Evolutionary conservation across 805 yeast genomes (phyloP), one percentile per base, ranked within the genome.

Genomic region (Vanderwaltozyma verrucispora): DNA sequence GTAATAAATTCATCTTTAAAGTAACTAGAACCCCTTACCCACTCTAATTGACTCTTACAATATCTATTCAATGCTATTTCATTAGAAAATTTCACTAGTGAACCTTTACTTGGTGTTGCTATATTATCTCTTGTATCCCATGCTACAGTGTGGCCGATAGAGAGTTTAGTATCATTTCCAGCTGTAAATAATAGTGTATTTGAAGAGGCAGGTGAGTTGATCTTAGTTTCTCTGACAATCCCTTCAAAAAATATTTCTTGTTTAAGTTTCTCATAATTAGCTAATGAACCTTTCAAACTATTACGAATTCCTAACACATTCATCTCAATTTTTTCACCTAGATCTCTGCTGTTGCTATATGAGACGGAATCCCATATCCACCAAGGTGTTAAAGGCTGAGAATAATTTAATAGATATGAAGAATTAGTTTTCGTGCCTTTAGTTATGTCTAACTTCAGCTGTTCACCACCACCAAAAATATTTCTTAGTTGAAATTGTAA

Each of bases 381-480:
- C 53, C 64, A 61, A 40, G 68, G 64, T 33, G 61, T 69, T 30
- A 68, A 55, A 27, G 75, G 87, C 44, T 67, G 64, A 19, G 71
- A 64, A 62, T 50, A 76, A 59, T 65, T 76, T 48, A 63, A 58
- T 53, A 75, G 41, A 39, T 73, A 72, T 8, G 79, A 70, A 0
- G 78, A 67, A 43, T 71, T 65, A 1, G 78, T 76, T 36, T 77
- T 65, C 5, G 81, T 76, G 16, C 82, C 82, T 19, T 71, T 61
- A 5, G 77, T 76, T 39, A 74, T 68, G 42, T 77, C 77, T 13
- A 77, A 42, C 13, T 71, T 62, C 13, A 81, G 48, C 6, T 62
- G 62, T 52, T 80, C 88, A 13, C 82, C 86, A n/a, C 79, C 80
- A 4, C 83, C 86, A 45, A 79, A 69, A 8, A 72, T 62, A 50